Conservation (phyloP, 306 rosid species). For the Amphicarpaea edgeworthii region DNA sequence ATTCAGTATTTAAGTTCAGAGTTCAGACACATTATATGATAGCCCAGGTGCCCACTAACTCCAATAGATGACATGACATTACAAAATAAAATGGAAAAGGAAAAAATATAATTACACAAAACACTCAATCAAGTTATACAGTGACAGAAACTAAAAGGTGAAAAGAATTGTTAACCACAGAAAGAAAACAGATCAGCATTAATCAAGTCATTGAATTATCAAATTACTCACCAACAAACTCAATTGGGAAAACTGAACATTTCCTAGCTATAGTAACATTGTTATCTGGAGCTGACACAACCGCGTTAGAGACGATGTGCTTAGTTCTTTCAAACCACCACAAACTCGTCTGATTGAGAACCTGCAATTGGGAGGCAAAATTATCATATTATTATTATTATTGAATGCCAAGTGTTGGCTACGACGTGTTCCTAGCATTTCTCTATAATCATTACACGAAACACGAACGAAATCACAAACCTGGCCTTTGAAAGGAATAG, state of each 20-base stretch:
- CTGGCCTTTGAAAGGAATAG: slow-evolving; percentile 98
- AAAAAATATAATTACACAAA: background rate
- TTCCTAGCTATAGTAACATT: slow-evolving; percentile 93
- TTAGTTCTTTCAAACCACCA: slow-evolving; percentile 96
- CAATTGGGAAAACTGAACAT: slow-evolving; percentile 95
- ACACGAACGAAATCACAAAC: slow-evolving; percentile 1
- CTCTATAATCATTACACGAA: no score
- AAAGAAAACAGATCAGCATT: slow-evolving; percentile 5
- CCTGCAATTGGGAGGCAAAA: slow-evolving; percentile 56
- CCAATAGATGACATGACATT: slow-evolving; percentile 10
- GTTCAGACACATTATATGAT: slow-evolving; percentile 15
- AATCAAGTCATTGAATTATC: background rate
- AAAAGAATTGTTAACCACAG: slow-evolving; percentile 24
- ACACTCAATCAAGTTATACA: background rate
- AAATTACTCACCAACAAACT: slow-evolving; percentile 85
- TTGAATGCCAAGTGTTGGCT: background rate
- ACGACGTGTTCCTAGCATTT: no score
- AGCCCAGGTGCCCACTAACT: background rate
- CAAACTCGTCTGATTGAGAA: slow-evolving; percentile 89
- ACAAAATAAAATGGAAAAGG: background rate
- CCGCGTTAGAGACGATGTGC: slow-evolving; percentile 84
- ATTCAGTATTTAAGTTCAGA: slow-evolving; percentile 22
- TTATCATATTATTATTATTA: background rate
- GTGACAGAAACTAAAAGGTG: slow-evolving; percentile 1
- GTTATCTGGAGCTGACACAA: slow-evolving; percentile 77